Evolutionary conservation across 257 asterid species (phyloP), one percentile per base, ranked within the genome.

Genomic region (Solanum sejunctum): DNA sequence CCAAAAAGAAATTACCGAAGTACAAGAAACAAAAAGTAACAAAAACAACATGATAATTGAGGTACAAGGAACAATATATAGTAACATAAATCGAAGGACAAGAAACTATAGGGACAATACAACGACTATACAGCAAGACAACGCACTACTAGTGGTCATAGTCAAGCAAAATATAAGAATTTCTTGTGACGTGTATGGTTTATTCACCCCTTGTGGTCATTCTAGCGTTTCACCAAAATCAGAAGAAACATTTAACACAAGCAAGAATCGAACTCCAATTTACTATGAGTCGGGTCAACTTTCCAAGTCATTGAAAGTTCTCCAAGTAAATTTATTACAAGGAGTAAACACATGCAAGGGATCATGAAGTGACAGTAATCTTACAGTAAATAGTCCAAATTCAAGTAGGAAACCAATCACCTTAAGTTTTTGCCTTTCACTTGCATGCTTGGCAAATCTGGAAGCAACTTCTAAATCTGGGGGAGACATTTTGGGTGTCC

Each of bases 391-490:
- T 2, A 47, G 12, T 32, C 43, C 81, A 73, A 12, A 51, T 77
- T 77, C 82, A 49, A 23, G 45, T 15, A 8, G 45, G 82, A 77
- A 77, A 77, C 26, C 13, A 17, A 77, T 23, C 26, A 77, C 82
- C 82, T 51, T 51, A 26, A 77, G 82, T 26, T 77, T 77, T 52
- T 9, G 16, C 7, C 1, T 77, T 77, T 77, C 15, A 0, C 15
- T 26, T 51, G 64, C 26, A 15, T 15, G 47, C 26, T 77, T 28
- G 52, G 64, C 61, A 77, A 23, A 51, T 73, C 83, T 79, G 43
- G 92, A 54, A 82, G 87, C 63, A 84, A 92, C 56, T 85, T 85
- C 71, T 61, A 91, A 82, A 88, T 92, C 95, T 3, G 90, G 92
- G 5, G 88, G 86, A 39, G 89, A 88, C 60, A 87, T 72, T 32